Percentiles rank a stretch among this genome's conserved stretches.
Conservation (phyloP, 2,329 filamentous ascomycete genomes). For the Sarocladium kiliense region DNA sequence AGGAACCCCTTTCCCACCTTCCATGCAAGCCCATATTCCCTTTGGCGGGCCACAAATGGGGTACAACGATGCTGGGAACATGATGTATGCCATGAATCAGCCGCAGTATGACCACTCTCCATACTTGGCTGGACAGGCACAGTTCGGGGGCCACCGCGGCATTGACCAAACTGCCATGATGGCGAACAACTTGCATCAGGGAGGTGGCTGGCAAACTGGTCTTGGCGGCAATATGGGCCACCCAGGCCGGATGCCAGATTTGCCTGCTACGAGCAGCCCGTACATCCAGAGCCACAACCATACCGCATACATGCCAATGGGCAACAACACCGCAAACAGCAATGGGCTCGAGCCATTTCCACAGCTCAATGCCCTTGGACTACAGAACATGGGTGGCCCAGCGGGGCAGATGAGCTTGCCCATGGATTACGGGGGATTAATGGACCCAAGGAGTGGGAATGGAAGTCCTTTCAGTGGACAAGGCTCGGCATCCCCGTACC, state of each 20-base stretch:
- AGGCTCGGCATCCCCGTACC: constrained; percentile 28
- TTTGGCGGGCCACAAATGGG: neutral
- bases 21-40: neutral
- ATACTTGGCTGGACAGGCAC: neutral
- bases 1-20: neutral
- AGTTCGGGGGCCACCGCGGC: neutral
- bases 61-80: constrained; percentile 2
- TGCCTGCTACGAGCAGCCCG: constrained; percentile 18
- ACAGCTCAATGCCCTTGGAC: constrained; percentile 25
- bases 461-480: constrained; percentile 32
- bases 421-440: constrained; percentile 24
- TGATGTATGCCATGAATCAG: constrained; percentile 16
- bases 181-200: neutral
- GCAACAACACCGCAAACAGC: constrained; percentile 14
- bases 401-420: constrained; percentile 20
- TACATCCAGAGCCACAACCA: constrained; percentile 15
- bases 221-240: neutral
- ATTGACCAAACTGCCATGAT: neutral
- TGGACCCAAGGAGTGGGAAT: constrained; percentile 26
- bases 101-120: constrained; percentile 19
- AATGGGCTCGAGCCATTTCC: constrained; percentile 24
- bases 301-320: constrained; percentile 19
- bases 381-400: constrained; percentile 20
- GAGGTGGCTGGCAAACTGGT: neutral
- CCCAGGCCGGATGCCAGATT: constrained; percentile 16